Evolutionary conservation across 2,329 filamentous ascomycete genomes (phyloP).

Genomic region (Dactylonectria macrodidyma): DNA sequence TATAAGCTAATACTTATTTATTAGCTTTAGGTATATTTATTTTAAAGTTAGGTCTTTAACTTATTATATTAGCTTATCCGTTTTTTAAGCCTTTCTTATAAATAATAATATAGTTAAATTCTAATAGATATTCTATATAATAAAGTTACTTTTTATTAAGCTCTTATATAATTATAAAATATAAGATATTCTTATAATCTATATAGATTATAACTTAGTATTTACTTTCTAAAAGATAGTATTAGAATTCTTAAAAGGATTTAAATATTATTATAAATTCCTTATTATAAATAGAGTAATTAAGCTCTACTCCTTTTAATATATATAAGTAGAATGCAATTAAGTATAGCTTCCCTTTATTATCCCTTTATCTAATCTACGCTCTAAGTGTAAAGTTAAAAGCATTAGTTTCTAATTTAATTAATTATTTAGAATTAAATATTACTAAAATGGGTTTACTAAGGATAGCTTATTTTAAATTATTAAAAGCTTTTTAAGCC

Average conservation of each 20-base stretch:
- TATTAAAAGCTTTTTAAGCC: too few relatives aligned
- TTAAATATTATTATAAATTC: conserved; percentile 44
- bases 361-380: too few relatives aligned
- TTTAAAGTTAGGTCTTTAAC: conserved; percentile 17
- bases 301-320: too few relatives aligned
- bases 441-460: too few relatives aligned
- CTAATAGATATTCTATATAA: not conserved
- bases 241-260: conserved; percentile 44
- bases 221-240: conserved; percentile 36
- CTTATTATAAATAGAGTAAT: too few relatives aligned
- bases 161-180: conserved; percentile 28
- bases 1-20: not conserved
- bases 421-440: too few relatives aligned
- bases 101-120: conserved; percentile 34
- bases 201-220: conserved; percentile 36
- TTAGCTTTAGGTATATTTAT: conserved; percentile 5
- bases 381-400: too few relatives aligned
- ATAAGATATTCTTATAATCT: conserved; percentile 11
- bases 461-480: too few relatives aligned
- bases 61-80: conserved; percentile 16
- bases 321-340: too few relatives aligned
- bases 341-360: too few relatives aligned
- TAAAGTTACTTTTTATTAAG: not conserved
- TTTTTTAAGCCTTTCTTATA: conserved; percentile 34
- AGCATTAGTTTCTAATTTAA: too few relatives aligned